Evolutionary conservation across 1,284 basidiomycete species (phyloP).

Genomic region (Ceratobasidium theobromae): DNA sequence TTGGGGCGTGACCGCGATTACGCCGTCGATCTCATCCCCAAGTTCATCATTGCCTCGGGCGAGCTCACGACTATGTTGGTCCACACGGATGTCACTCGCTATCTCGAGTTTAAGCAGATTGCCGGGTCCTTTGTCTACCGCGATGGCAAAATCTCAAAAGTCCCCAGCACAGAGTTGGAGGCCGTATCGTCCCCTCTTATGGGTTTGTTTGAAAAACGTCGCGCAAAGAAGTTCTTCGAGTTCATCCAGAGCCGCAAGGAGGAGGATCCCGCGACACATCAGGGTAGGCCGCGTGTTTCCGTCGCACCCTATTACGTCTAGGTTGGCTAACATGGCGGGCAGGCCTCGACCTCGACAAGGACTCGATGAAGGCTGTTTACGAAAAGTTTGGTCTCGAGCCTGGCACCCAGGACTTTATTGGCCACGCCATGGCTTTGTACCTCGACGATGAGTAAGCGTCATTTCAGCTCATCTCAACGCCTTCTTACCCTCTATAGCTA

Average conservation of each 20-base stretch:
- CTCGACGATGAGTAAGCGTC: constrained; percentile 88
- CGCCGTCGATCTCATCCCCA: constrained; percentile 91
- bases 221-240: constrained; percentile 99
- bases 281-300: constrained; percentile 58
- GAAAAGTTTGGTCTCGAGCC: constrained; percentile 96
- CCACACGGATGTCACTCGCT: constrained; percentile 98
- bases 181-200: constrained; percentile 93
- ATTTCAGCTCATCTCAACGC: neutral
- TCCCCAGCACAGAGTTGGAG: constrained; percentile 97
- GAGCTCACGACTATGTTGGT: constrained; percentile 98
- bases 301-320: neutral
- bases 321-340: constrained; percentile 18
- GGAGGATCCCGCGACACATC: constrained; percentile 91
- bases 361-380: constrained; percentile 91
- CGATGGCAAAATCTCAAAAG: constrained; percentile 96
- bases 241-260: constrained; percentile 97
- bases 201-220: constrained; percentile 97
- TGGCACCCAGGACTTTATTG: constrained; percentile 98
- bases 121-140: constrained; percentile 98
- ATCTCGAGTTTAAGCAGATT: constrained; percentile 99
- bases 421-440: constrained; percentile 99
- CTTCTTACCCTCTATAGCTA: constrained; percentile 58
- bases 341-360: constrained; percentile 85
- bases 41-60: constrained; percentile 98
- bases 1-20: constrained; percentile 95